Percentiles rank a stretch among this genome's conserved stretches.
Conservation (phyloP, 1,284 basidiomycete genomes). For the Apiotrichum montevideense region DNA sequence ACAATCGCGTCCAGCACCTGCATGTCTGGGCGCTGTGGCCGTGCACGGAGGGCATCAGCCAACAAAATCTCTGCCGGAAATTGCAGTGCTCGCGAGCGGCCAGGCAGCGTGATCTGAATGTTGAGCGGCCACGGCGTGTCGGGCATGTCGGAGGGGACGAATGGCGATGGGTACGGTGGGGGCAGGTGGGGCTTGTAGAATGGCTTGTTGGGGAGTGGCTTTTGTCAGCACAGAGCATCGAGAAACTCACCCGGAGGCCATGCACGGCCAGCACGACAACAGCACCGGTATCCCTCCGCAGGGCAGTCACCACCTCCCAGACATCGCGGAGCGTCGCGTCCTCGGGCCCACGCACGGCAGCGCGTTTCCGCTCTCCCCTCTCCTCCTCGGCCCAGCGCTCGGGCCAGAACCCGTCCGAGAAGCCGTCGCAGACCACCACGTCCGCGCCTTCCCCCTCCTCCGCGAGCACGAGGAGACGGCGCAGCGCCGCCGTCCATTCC, state of each 20-base stretch:
- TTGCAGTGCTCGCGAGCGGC: conserved; percentile 24
- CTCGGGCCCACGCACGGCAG: conserved; percentile 4
- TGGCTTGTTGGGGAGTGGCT: conserved; percentile 9
- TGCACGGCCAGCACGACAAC: conserved; percentile 37
- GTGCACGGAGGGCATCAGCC: conserved; percentile 27
- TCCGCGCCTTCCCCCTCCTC: conserved; percentile 2
- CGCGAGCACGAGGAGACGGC: conserved; percentile 9
- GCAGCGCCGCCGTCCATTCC: conserved; percentile 22
- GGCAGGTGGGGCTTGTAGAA: conserved; percentile 40
- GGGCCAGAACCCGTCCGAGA: conserved; percentile 39
- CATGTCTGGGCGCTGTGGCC: conserved; percentile 10
- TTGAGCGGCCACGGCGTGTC: conserved; percentile 33
- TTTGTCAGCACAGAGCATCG: not conserved
- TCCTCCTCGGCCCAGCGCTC: conserved; percentile 36
- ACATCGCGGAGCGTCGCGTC: conserved; percentile 36
- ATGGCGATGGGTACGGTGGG: conserved; percentile 36
- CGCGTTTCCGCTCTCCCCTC: not conserved
- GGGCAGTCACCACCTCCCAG: conserved; percentile 26
- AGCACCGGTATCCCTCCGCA: conserved; percentile 35
- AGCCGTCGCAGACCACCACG: conserved; percentile 39
- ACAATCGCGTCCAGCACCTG: conserved; percentile 27
- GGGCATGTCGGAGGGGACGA: conserved; percentile 2
- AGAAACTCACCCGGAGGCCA: conserved; percentile 34
- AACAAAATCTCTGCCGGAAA: conserved; percentile 34
- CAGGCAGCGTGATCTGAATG: conserved; percentile 31